Base-by-base conservation (phyloP, 805 yeast species). In the Candida vartiovaarae region DNA sequence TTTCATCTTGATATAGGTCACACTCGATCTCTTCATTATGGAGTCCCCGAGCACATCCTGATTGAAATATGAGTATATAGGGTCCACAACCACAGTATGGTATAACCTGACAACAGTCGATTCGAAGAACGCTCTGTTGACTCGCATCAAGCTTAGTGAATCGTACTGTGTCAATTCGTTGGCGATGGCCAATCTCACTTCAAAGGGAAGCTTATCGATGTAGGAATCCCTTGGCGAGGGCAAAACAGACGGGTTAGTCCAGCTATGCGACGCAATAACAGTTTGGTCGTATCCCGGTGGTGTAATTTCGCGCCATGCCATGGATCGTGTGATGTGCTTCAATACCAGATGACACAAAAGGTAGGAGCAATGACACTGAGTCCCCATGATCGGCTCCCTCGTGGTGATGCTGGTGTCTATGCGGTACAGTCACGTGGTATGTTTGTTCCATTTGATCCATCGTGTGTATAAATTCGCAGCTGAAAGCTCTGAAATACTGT, bases 91-190 rank as follows among this genome's bases (percentile, higher is more conserved):
- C 6, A 60, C 48, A 0, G 45, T 49, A n/a, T 48, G 52, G 48
- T 68, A 70, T 25, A 74, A 48, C n/a, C 70, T 51, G 0, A 63
- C 62, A 6, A 63, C 49, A 1, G 67, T 57, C 2, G 65, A 55
- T 1, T 43, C 40, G 46, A 64, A 65, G 49, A 69, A 55, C 3
- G 58, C 40, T 32, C 47, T 61, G 44, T 57, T 63, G 2, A 60
- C 62, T 6, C 53, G 45, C 41, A 71, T 46, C 20, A 72, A 46
- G 38, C 47, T 62, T 5, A 67, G 42, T 28, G 67, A 55, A 44
- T 69, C 75, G 41, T 62, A 60, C 50, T 71, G 76, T 4, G 67
- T 53, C 25, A 70, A 50, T 9, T 57, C 47, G 29, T 61, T 54
- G n/a, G 68, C 59, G 5, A 71, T 62, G 30, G 46, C 40, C 25